phyloP scores from a whole-genome alignment of 495 filamentous ascomycete species.

The Penicillium cosmopolitanum region DNA sequence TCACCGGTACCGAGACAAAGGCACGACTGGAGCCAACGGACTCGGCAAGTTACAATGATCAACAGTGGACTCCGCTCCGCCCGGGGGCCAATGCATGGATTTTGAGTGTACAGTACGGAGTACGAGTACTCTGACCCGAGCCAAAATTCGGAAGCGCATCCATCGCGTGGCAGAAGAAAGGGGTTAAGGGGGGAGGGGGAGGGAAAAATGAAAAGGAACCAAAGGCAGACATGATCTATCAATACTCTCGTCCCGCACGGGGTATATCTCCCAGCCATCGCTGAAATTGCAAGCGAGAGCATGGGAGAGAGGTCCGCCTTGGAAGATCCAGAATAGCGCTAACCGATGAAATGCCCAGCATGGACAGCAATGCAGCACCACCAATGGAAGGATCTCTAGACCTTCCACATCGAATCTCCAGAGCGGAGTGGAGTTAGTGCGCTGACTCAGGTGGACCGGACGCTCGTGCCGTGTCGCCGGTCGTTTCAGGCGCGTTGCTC shows the following conservation, averaged over 20 bases:
- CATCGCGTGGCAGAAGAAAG: slow-evolving; percentile 16
- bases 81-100: slow-evolving; percentile 9
- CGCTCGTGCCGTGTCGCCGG: slow-evolving; percentile 32
- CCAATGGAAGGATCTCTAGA: neutral
- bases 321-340: neutral
- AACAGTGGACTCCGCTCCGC: slow-evolving; percentile 2
- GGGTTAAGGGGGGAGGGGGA: slow-evolving; percentile 5
- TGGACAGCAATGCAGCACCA: slow-evolving; percentile 4
- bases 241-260: neutral
- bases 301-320: neutral
- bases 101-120: neutral
- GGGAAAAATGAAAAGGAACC: neutral
- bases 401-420: slow-evolving; percentile 6
- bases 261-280: neutral
- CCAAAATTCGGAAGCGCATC: slow-evolving; percentile 4
- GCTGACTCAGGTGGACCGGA: slow-evolving; percentile 26
- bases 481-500: slow-evolving; percentile 31
- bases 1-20: neutral
- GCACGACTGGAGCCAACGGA: neutral
- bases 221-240: slow-evolving; percentile 1
- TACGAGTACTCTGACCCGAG: neutral
- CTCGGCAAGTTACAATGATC: slow-evolving; percentile 19
- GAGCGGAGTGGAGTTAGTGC: neutral
- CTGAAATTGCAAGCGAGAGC: neutral
- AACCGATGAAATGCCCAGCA: slow-evolving; percentile 3